Evolutionary conservation across 352 stramenopile species (phyloP), one percentile per base, ranked within the genome.

Genomic region (Phytophthora capsici): DNA sequence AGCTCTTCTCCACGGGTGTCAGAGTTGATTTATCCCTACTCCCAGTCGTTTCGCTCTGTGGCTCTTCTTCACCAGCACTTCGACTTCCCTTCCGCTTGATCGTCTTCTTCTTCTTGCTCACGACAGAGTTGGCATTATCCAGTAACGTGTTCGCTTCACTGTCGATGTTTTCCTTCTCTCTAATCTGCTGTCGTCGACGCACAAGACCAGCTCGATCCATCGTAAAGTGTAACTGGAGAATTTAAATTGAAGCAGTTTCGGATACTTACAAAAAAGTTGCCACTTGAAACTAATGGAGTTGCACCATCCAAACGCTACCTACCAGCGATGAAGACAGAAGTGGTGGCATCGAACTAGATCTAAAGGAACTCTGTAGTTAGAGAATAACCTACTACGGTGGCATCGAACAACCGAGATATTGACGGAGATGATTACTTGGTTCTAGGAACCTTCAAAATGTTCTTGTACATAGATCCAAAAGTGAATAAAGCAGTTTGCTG

Each of bases 151-250:
- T 70, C 19, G 26, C 17, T 2, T 44, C 36, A 19, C 14, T 54
- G 9, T 7, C 20, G 20, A 54, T 40, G n/a, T 71, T 55, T 22
- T 57, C 57, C 53, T 63, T 66, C 28, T 51, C 56, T 44, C 65
- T 62, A 9, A 85, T 78, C 51, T 78, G 71, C 53, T 80, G 71
- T 28, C 77, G 69, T 9, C 68, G 60, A 2, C 45, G 61, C 25
- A 66, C 50, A 12, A 85, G 57, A 65, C 54, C 78, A 26, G 73
- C 68, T 49, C 77, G 71, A 28, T 85, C 74, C 69, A 74, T 65
- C 54, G 26, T 46, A 8, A 8, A 23, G 36, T 32, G 16, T 14
- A 14, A 25, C 6, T 2, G 2, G 28, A 12, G 28, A 34, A 7
- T 16, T 40, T 40, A 5, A 9, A 25, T 13, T 19, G n/a, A 44